Evolutionary conservation across 2,329 filamentous ascomycete genomes (phyloP), one percentile per base, ranked within the genome.

Genomic region (Eurotiales sp.): DNA sequence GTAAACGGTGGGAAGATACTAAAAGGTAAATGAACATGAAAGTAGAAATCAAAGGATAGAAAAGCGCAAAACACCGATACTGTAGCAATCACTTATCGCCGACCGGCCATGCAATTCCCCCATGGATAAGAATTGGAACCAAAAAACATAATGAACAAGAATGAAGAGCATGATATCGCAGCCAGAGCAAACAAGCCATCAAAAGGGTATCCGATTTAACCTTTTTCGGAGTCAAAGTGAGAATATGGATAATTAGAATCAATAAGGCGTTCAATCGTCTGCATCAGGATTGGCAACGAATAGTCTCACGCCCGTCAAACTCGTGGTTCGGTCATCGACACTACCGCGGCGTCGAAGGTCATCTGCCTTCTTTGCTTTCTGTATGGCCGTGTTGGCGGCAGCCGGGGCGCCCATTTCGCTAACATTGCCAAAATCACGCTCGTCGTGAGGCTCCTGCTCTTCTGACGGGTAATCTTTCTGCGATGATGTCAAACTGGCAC

Each of bases 381-480:
- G 61, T 29, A 65, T 58, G 11, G 71, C 70, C 2, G 64, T 55
- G 32, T 61, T 71, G 19, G 66, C 69, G 10, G 72, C 66, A 55
- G 59, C 72, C 1, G 75, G 68, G 50, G 71, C 67, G 58, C 71
- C 64, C 65, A 84, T 75, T 27, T 77, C 74, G 17, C 76, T 76
- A 32, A 81, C 63, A 4, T 73, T 72, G 22, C 80, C 81, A 61
- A 83, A 83, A 49, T 72, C 73, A 53, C 79, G 75, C 55, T 81
- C 78, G 34, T 73, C 68, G 25, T 72, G 67, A 44, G 64, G 68
- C 36, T 61, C 64, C 14, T 61, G 42, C 6, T 50, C 46, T 11
- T 43, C 69, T 61, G 43, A 64, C 60, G 49, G 61, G 8, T 15
- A 11, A 10, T 53, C 51, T 8, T 40, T 49, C 12, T 41, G 51